Evolutionary conservation across 371 early-diverging fungal genomes (phyloP), one percentile per base, ranked within the genome.

Genomic region (Syncephalis plumigaleata): DNA sequence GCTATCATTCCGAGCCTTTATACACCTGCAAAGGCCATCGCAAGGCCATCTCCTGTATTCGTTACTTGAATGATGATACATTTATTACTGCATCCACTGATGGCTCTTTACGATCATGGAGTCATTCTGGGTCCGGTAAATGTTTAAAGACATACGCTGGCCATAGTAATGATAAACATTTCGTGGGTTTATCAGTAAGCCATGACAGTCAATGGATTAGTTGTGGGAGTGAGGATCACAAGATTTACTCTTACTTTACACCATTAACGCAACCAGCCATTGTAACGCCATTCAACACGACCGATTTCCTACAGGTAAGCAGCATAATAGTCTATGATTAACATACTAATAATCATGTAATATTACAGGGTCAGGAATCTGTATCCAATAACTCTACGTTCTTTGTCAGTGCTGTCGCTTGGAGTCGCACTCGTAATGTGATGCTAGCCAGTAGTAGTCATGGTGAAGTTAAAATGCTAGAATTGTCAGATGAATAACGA

Each of bases 161-260:
- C 4, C 94, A 94, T 57, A 51, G 63, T 21, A 94, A 94, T 55
- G 91, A 88, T 53, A 89, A 86, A 67, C 90, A 91, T 66, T 94
- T 94, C 81, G 94, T 91, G 7, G 94, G 94, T 1, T 60, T 91
- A 39, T 70, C 73, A 20, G 65, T 77, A 9, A 77, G 79, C 11
- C 72, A 73, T 3, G 83, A 88, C 49, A 11, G 31, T 31, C 31
- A 31, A 31, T 88, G 87, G 79, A 81, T 94, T 52, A 65, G 86
- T 0, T 89, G 90, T 54, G 94, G 94, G 16, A 84, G 85, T 55
- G 94, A 94, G 56, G 82, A 77, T 44, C 90, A 94, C 59, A 70
- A 73, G 0, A 71, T 90, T 11, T 89, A 79, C 55, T 68, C 81
- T 0, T 94, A 94, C 54, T 78, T 84, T 65, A 71, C 72, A 45